phyloP scores from a whole-genome alignment of 1,284 basidiomycete genomes.

The Anthracocystis panici-leucophaei region DNA sequence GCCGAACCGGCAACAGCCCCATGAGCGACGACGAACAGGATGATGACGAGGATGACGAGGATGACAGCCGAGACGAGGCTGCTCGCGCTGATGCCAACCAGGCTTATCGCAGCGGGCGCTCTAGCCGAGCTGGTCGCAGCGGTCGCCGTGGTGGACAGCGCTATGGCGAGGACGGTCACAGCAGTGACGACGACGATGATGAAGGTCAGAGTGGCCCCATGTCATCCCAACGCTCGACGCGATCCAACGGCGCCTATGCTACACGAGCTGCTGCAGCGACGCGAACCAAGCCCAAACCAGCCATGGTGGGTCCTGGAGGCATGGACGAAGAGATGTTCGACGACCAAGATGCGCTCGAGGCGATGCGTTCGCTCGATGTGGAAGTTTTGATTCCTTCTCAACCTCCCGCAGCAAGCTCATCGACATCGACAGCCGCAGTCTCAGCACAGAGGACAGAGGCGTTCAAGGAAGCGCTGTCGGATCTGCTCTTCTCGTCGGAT shows the following conservation, averaged over 20 bases:
- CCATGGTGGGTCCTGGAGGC: constrained; percentile 42
- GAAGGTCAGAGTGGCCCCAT: constrained; percentile 29
- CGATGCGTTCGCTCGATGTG: constrained; percentile 57
- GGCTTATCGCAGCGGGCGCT: constrained; percentile 64
- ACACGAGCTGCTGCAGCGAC: constrained; percentile 51
- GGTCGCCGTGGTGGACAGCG: constrained; percentile 43
- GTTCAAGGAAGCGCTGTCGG: constrained; percentile 76
- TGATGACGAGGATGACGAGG: constrained; percentile 50
- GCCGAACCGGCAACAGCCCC: constrained; percentile 54
- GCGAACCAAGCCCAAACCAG: constrained; percentile 19
- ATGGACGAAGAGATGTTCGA: constrained; percentile 46
- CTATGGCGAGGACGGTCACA: constrained; percentile 40
- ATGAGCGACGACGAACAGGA: constrained; percentile 48
- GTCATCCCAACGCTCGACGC: constrained; percentile 35
- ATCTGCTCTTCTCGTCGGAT: constrained; percentile 72
- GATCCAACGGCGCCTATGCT: constrained; percentile 54
- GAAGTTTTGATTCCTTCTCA: constrained; percentile 30
- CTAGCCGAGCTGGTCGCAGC: constrained; percentile 38
- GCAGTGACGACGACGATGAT: constrained; percentile 48
- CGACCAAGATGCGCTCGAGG: constrained; percentile 52
- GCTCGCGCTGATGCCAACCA: constrained; percentile 75
- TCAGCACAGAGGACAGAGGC: constrained; percentile 38
- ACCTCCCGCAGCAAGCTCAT: constrained; percentile 19
- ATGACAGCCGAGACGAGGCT: constrained; percentile 47
- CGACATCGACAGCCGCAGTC: constrained; percentile 9